Evolutionary conservation across 768 basidiomycete species (phyloP).

Genomic region (Kwoniella pini): DNA sequence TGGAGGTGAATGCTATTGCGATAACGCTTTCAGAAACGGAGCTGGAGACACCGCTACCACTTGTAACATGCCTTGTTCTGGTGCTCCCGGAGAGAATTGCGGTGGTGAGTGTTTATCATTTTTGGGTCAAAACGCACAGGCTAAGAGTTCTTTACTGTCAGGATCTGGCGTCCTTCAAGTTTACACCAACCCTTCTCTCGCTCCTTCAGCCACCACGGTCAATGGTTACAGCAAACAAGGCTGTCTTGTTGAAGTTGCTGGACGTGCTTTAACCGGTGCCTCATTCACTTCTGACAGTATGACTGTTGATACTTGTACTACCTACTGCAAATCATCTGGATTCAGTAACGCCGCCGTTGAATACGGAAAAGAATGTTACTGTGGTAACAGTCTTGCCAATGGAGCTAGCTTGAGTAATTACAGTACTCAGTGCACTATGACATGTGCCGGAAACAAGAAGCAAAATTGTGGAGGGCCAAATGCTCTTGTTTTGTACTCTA

Average conservation of each 20-base stretch:
- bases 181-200: conserved; percentile 24
- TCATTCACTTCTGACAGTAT: conserved; percentile 16
- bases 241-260: conserved; percentile 26
- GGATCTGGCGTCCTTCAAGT: conserved; percentile 20
- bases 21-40: conserved; percentile 24
- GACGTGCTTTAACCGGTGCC: conserved; percentile 23
- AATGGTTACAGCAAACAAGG: conserved; percentile 21
- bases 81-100: conserved; percentile 21
- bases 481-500: conserved; percentile 15
- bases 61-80: conserved; percentile 30
- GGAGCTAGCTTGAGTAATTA: conserved; percentile 25
- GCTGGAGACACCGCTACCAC: conserved; percentile 17
- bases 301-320: conserved; percentile 29
- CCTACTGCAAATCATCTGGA: conserved; percentile 19
- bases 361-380: conserved; percentile 39
- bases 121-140: neutral
- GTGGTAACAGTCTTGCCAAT: conserved; percentile 30
- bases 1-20: conserved; percentile 33
- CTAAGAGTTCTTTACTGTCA: neutral
- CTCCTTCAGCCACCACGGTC: conserved; percentile 10
- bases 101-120: conserved; percentile 14
- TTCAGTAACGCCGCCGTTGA: conserved; percentile 30
- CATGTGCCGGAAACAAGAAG: conserved; percentile 32
- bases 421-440: conserved; percentile 32
- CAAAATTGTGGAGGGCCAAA: conserved; percentile 30